Percentiles rank a stretch among this genome's conserved stretches.
These are phyloP conservation scores for Auriscalpium vulgare DNA, from an alignment of 768 basidiomycete genomes.

Conservation along the genomic window DNA sequence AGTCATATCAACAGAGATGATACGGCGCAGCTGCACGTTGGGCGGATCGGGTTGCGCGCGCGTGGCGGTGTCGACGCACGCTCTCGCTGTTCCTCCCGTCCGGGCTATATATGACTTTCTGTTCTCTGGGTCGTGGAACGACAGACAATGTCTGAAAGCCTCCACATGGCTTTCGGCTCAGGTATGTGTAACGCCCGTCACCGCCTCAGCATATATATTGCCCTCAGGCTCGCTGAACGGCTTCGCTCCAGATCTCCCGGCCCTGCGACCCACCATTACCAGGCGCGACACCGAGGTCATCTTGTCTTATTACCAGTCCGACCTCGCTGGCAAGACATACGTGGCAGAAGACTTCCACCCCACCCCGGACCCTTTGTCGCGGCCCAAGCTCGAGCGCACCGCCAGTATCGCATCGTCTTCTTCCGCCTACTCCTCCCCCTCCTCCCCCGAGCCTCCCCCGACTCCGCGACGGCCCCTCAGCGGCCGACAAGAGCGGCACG, in stretches of 20 bases:
- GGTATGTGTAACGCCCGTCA: neutral
- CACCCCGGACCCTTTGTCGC: neutral
- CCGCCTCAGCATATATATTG: neutral
- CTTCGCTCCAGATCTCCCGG: neutral
- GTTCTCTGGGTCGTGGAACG: neutral
- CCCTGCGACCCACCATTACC: constrained; percentile 17
- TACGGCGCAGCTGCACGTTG: neutral
- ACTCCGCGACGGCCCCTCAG: neutral
- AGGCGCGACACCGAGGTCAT: constrained; percentile 37
- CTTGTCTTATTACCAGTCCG: constrained; percentile 49
- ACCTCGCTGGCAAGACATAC: constrained; percentile 33
- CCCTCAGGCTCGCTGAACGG: neutral
- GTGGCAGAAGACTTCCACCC: constrained; percentile 9
- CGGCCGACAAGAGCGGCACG: neutral
- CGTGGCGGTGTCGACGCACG: neutral
- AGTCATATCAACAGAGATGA: neutral
- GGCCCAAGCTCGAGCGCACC: neutral
- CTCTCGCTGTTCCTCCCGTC: neutral
- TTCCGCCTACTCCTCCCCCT: constrained; percentile 30
- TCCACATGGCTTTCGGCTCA: neutral
- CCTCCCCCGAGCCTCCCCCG: neutral
- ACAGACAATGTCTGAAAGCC: neutral
- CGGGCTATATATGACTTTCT: neutral
- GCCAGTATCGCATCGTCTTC: constrained; percentile 20
- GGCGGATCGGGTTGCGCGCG: neutral